phyloP scores from a whole-genome alignment of 805 yeast species.

The Jamesozyma piceae region DNA sequence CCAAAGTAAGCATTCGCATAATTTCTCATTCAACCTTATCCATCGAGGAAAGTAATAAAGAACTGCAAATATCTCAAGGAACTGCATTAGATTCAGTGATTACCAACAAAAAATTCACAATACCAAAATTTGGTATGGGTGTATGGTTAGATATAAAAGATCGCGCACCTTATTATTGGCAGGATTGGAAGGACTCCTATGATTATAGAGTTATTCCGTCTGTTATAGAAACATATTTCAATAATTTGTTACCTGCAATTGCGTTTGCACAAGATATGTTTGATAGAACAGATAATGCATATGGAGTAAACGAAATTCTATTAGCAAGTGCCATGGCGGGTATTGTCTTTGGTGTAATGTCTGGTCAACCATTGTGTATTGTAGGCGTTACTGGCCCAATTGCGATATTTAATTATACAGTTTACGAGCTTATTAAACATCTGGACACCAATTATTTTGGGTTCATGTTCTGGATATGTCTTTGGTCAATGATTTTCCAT shows the following conservation, averaged over 20 bases:
- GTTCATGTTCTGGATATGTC: conserved; percentile 91
- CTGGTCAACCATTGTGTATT: conserved; percentile 88
- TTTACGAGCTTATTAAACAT: conserved; percentile 33
- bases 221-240: conserved; percentile 73
- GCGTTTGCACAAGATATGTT: conserved; percentile 98
- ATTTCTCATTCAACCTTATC: background rate
- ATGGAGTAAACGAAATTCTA: conserved; percentile 86
- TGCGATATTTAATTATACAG: conserved; percentile 83
- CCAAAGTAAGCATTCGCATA: background rate
- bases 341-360: conserved; percentile 70
- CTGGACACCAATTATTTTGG: conserved; percentile 55
- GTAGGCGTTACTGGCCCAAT: conserved; percentile 98
- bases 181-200: conserved; percentile 77
- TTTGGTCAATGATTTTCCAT: conserved; percentile 86
- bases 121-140: conserved; percentile 28
- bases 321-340: conserved; percentile 84
- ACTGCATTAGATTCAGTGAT: background rate
- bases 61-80: background rate
- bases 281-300: conserved; percentile 75
- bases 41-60: background rate
- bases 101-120: conserved; percentile 1
- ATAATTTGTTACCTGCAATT: conserved; percentile 83
- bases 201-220: conserved; percentile 86
- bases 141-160: conserved; percentile 31
- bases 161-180: conserved; percentile 50